These are phyloP conservation scores for Diaporthe destruens DNA, from an alignment of 2,329 filamentous ascomycete genomes.

Conservation along the genomic window DNA sequence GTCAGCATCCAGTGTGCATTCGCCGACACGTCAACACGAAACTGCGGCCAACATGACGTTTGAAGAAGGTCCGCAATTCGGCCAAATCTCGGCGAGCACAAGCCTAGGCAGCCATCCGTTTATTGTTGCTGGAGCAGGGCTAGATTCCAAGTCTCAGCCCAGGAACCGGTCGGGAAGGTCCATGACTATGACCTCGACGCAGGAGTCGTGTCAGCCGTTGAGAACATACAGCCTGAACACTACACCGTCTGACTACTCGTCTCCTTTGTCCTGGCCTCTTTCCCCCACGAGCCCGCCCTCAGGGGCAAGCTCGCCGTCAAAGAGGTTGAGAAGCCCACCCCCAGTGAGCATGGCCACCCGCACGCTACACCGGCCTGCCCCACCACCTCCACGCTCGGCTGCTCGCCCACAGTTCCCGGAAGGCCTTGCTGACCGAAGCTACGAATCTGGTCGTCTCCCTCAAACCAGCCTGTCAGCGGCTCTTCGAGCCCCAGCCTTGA, in stretches of 20 bases:
- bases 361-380: slow-evolving; percentile 50
- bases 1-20: slow-evolving; percentile 41
- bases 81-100: slow-evolving; percentile 44
- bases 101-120: slow-evolving; percentile 48
- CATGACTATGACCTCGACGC: slow-evolving; percentile 50
- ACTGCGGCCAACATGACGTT: slow-evolving; percentile 41
- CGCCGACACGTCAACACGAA: slow-evolving; percentile 21
- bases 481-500: slow-evolving; percentile 46
- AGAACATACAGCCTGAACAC: slow-evolving; percentile 41
- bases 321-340: slow-evolving; percentile 53
- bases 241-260: slow-evolving; percentile 27
- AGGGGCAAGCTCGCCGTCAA: slow-evolving; percentile 45
- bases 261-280: slow-evolving; percentile 41
- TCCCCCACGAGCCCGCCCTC: slow-evolving; percentile 48
- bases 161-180: slow-evolving; percentile 44
- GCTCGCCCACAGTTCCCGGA: slow-evolving; percentile 50
- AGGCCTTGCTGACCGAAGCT: slow-evolving; percentile 49
- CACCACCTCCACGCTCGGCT: slow-evolving; percentile 52
- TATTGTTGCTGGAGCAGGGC: slow-evolving; percentile 45
- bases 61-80: slow-evolving; percentile 43
- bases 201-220: slow-evolving; percentile 46
- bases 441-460: slow-evolving; percentile 48
- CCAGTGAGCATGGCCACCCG: slow-evolving; percentile 60
- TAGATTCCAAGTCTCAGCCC: slow-evolving; percentile 39
- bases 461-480: slow-evolving; percentile 42